Percentiles rank a stretch among this genome's conserved stretches.
These are phyloP conservation scores for Handroanthus guayacan DNA, from an alignment of 257 asterid species.

Conservation along the genomic window DNA sequence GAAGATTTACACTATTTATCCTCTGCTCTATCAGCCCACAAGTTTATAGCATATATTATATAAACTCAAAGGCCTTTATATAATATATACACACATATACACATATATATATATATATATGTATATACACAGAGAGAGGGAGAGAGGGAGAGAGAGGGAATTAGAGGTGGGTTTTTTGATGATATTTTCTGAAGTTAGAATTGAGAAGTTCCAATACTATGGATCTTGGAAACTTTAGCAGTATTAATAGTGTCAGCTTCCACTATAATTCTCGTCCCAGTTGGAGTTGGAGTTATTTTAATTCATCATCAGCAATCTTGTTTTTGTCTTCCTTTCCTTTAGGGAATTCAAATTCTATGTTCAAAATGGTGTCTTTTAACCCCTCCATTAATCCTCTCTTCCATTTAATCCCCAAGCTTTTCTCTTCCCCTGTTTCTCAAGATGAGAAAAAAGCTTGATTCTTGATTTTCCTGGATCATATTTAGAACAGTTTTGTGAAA, in stretches of 20 bases:
- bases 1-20: too few species aligned
- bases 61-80: too few species aligned
- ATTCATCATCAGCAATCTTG: conserved; percentile 52
- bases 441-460: conserved; percentile 41
- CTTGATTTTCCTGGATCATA: conserved; percentile 25
- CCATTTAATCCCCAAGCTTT: conserved; percentile 40
- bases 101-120: too few species aligned
- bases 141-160: conserved; percentile 25
- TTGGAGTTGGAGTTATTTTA: conserved; percentile 41
- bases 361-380: conserved; percentile 47
- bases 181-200: conserved; percentile 34
- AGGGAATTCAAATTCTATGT: conserved; percentile 50
- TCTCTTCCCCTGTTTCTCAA: conserved; percentile 34
- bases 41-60: conserved; percentile 9
- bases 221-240: conserved; percentile 37
- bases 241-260: conserved; percentile 53
- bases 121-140: conserved; percentile 16
- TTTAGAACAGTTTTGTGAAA: too few species aligned
- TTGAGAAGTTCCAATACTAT: conserved; percentile 31
- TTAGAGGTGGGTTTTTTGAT: conserved; percentile 35
- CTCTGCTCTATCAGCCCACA: conserved; percentile 28
- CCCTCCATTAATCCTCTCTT: conserved; percentile 41
- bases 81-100: too few species aligned
- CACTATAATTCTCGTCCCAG: conserved; percentile 43
- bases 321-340: conserved; percentile 46